A percentile compares a stretch with the other conserved stretches of the same genome.
These are phyloP conservation scores for Aegle marmelos DNA, from an alignment of 345 rosid species.

Conservation along the genomic window DNA sequence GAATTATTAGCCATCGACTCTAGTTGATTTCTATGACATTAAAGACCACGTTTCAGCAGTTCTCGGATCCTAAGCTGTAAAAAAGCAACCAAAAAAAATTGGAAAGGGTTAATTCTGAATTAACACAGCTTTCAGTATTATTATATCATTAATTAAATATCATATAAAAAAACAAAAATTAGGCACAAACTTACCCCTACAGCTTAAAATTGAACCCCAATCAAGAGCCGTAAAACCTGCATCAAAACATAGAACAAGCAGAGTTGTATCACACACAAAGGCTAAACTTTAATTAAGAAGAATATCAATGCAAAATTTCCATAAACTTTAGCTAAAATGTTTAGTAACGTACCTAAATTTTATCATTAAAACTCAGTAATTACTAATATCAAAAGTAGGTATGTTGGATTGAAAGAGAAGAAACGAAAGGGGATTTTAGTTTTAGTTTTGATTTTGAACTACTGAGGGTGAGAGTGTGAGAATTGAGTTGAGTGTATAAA, in stretches of 20 bases:
- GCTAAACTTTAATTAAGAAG: neutral
- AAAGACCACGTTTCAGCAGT: slow-evolving; percentile 12
- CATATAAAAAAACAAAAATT: neutral
- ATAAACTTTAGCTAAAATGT: slow-evolving; percentile 12
- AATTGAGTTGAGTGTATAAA: slow-evolving; percentile 41
- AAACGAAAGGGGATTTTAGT: neutral
- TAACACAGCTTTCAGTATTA: slow-evolving; percentile 2
- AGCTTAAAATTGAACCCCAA: slow-evolving; percentile 12
- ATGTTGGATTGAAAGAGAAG: slow-evolving; percentile 20
- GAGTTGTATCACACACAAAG: neutral
- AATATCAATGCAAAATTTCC: neutral
- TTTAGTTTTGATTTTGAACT: slow-evolving; percentile 8
- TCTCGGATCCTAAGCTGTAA: slow-evolving; percentile 50
- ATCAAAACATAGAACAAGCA: neutral
- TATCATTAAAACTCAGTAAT: slow-evolving; percentile 23
- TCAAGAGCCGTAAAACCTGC: slow-evolving; percentile 7
- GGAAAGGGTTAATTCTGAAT: neutral
- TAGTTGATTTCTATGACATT: slow-evolving; percentile 15
- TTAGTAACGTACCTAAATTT: slow-evolving; percentile 29
- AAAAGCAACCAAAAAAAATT: neutral
- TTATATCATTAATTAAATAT: no score
- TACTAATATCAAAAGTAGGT: slow-evolving; percentile 5
- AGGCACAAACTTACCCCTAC: slow-evolving; percentile 12
- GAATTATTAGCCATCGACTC: slow-evolving; percentile 29
- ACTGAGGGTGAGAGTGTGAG: slow-evolving; percentile 24